Evolutionary conservation across 768 basidiomycete species (phyloP).

Genomic region (Holtermanniella nyarrowii): DNA sequence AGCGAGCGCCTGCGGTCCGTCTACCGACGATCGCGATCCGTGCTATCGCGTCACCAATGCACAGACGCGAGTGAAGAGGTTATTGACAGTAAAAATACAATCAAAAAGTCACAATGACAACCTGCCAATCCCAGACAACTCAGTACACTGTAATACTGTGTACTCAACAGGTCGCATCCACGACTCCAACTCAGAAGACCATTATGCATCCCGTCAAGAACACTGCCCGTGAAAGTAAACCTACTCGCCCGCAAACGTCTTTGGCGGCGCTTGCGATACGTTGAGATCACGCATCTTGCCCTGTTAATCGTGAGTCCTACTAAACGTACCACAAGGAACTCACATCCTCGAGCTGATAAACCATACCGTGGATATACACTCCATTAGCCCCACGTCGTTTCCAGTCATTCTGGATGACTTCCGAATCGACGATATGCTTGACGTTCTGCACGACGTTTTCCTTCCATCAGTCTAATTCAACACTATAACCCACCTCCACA

Average conservation of each 20-base stretch:
- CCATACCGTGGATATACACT: constrained; percentile 32
- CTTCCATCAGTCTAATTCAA: background rate
- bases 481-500: constrained; percentile 9
- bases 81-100: no score
- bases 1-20: no score
- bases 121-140: no score
- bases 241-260: background rate
- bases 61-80: no score
- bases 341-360: constrained; percentile 35
- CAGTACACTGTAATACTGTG: no score
- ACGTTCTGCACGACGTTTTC: constrained; percentile 35
- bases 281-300: constrained; percentile 33
- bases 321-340: constrained; percentile 3
- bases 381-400: constrained; percentile 25
- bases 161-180: no score
- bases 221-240: no score
- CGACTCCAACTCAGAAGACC: no score
- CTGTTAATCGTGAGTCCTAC: constrained; percentile 4
- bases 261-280: constrained; percentile 27
- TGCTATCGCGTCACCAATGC: no score
- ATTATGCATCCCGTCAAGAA: no score
- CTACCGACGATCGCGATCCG: no score
- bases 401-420: constrained; percentile 29
- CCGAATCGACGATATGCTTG: constrained; percentile 22
- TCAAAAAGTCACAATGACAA: no score